Conservation (phyloP, 306 rosid species). For the Pterocarpus santalinus region DNA sequence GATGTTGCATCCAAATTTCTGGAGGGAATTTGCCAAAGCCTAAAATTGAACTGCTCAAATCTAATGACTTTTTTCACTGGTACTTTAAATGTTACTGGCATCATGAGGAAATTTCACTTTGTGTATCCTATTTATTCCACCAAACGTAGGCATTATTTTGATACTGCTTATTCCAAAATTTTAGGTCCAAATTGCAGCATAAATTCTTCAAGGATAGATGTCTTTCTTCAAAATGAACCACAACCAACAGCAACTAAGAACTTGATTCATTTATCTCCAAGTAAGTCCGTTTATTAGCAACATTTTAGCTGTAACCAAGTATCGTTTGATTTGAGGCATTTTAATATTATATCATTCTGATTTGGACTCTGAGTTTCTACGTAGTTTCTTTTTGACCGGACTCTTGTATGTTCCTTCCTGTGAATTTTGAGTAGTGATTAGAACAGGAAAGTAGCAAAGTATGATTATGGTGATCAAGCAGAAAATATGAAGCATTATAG, state of each 20-base stretch:
- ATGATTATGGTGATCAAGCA: conserved; percentile 50
- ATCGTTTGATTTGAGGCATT: conserved; percentile 5
- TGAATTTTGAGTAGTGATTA: conserved; percentile 62
- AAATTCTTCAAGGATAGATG: conserved; percentile 60
- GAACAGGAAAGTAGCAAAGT: conserved; percentile 61
- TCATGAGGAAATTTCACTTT: conserved; percentile 14
- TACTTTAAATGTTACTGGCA: conserved; percentile 26
- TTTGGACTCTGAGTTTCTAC: not conserved
- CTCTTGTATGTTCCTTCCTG: not conserved
- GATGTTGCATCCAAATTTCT: conserved; percentile 47
- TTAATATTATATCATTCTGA: not conserved
- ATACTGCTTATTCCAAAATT: not conserved
- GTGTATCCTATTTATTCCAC: not conserved
- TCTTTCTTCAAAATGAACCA: conserved; percentile 66
- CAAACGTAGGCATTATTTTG: not conserved
- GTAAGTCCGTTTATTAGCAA: conserved; percentile 53
- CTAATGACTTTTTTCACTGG: conserved; percentile 71
- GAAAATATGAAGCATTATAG: conserved; percentile 63
- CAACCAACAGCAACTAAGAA: conserved; percentile 83
- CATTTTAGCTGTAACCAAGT: not conserved
- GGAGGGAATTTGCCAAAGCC: conserved; percentile 55
- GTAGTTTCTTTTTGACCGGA: not conserved
- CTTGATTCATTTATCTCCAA: conserved; percentile 82
- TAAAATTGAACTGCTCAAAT: conserved; percentile 61
- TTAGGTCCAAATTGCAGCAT: conserved; percentile 84